Evolutionary conservation across 2,329 filamentous ascomycete genomes (phyloP), one percentile per base, ranked within the genome.

Genomic region (Arthrobotrys entomopaga): DNA sequence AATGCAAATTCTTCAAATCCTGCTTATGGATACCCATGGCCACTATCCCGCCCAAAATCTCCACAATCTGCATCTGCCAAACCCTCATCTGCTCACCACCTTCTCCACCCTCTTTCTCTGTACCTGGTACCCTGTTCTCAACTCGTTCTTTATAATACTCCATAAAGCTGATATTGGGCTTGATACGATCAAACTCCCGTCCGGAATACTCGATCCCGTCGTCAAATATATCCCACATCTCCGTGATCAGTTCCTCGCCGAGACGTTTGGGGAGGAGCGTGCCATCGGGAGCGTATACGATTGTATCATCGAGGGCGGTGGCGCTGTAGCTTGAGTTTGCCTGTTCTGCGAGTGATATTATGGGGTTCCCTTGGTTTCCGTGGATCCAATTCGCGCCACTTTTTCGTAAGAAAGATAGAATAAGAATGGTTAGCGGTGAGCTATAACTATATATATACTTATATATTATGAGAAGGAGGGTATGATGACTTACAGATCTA

Each of bases 301-400:
- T 83, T 22, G 82, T 78, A 81, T 84, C 80, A 65, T 82, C 77
- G 79, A 80, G 53, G 53, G 54, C 52, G 63, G 70, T 58, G 49
- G 52, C 29, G 69, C 65, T 34, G 72, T 77, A 63, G 76, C 61
- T 59, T 0, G 84, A 91, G 0, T 83, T 82, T 0, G 89, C 91
- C 75, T 86, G 82, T 76, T 85, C 86, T 11, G 89, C 89, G 16
- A 92, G 82, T 49, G 90, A 87, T 43, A 89, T 80, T 15, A 92
- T 90, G 0, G 90, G 89, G 78, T 92, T 93, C 75, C 88, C 84
- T 0, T 86, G 83, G 4, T 89, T 91, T 38, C 90, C 90, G 73
- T 93, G 90, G 59, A 93, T 91, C 90, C 90, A 93, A 78, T 92
- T 93, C n/a, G 90, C 89, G 0, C 90, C 90, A 34, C 85, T 87